Percentiles rank a stretch among this genome's conserved stretches.
Evolutionary conservation across 108 stramenopile species (phyloP).

Genomic region (Fragilaria radians): DNA sequence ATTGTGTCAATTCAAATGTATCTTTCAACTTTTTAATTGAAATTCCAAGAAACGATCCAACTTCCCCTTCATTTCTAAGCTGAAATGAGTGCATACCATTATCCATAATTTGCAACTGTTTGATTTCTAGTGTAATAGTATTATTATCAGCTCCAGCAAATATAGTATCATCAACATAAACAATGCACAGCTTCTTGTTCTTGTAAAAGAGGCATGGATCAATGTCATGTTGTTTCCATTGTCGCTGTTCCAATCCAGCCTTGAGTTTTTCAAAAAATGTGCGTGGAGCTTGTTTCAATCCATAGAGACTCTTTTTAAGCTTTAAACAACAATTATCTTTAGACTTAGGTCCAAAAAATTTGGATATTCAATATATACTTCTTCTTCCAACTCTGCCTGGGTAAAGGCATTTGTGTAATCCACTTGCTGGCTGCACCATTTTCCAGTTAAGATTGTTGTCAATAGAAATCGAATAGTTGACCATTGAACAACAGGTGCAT

Average conservation of each 20-base stretch:
- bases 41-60: too few species aligned
- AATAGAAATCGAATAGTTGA: constrained; percentile 30
- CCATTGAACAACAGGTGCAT: constrained; percentile 46
- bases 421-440: constrained; percentile 25
- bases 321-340: too few species aligned
- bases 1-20: too few species aligned
- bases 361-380: too few species aligned
- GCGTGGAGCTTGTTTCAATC: constrained; percentile 13
- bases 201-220: constrained; percentile 46
- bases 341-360: too few species aligned
- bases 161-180: constrained; percentile 39
- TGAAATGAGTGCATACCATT: too few species aligned
- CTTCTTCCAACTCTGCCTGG: too few species aligned
- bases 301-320: constrained; percentile 25
- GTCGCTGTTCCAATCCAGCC: background rate
- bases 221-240: constrained; percentile 12
- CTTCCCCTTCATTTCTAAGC: too few species aligned
- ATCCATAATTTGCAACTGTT: too few species aligned
- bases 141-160: too few species aligned
- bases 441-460: constrained; percentile 6
- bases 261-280: constrained; percentile 22
- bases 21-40: too few species aligned
- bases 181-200: constrained; percentile 14
- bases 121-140: too few species aligned
- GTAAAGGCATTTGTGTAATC: constrained; percentile 44